These are phyloP conservation scores for Sporothrix dimorphospora DNA, from an alignment of 2,329 filamentous ascomycete genomes.

Conservation along the genomic window DNA sequence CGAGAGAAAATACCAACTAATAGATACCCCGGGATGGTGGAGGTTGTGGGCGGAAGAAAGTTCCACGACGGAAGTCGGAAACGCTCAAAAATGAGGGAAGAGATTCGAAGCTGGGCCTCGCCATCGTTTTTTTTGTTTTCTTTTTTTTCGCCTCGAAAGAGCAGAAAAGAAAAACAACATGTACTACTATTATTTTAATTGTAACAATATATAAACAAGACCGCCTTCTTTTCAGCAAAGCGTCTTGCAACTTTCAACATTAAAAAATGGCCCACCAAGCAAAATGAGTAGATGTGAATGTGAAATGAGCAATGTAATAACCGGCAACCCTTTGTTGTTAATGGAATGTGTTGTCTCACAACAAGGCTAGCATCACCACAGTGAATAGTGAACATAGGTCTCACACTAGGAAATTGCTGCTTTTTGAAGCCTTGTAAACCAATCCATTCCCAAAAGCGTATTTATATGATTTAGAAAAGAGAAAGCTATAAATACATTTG, in stretches of 20 bases:
- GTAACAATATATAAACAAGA: constrained; percentile 17
- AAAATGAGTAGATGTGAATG: not conserved
- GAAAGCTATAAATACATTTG: not conserved
- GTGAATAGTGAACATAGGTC: not conserved
- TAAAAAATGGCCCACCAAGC: not conserved
- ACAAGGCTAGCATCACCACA: not conserved
- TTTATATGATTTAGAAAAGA: not conserved
- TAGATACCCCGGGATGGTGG: constrained; percentile 17
- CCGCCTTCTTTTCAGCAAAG: not conserved
- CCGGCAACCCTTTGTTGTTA: not conserved
- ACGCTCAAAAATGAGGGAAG: not conserved
- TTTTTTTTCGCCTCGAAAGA: not conserved
- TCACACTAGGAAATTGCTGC: not conserved
- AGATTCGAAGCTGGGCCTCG: constrained; percentile 8
- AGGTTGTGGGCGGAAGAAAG: not conserved
- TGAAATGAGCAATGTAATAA: not conserved
- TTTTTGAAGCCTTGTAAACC: not conserved
- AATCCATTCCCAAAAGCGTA: not conserved
- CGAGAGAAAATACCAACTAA: not conserved
- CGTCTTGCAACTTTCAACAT: not conserved
- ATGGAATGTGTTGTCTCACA: constrained; percentile 13
- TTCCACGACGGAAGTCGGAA: too few species aligned
- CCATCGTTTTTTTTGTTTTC: not conserved
- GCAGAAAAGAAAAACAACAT: not conserved
- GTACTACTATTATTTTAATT: constrained; percentile 10